Evolutionary conservation across 1,284 basidiomycete genomes (phyloP).

Genomic region (Moesziomyces sp.): DNA sequence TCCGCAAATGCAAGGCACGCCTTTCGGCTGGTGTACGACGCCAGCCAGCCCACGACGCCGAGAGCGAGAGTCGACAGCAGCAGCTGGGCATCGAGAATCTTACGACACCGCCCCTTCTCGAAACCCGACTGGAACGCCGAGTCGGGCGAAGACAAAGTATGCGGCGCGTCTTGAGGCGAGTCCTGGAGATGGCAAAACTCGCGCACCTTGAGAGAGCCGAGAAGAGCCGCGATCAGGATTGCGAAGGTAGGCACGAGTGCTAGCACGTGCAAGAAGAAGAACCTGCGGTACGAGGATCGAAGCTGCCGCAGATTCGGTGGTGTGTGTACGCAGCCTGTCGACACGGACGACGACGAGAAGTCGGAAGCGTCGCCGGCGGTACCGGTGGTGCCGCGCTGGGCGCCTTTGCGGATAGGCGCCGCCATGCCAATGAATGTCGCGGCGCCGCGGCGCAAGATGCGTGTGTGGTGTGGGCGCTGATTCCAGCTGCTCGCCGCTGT

Average conservation of each 20-base stretch:
- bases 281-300: slow-evolving; percentile 27
- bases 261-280: slow-evolving; percentile 25
- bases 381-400: not conserved
- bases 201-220: slow-evolving; percentile 22
- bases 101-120: slow-evolving; percentile 28
- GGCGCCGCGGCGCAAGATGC: too few relatives aligned
- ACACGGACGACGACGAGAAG: slow-evolving; percentile 20
- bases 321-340: slow-evolving; percentile 18
- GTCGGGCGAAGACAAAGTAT: not conserved
- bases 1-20: slow-evolving; percentile 39
- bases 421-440: slow-evolving; percentile 6
- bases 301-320: slow-evolving; percentile 12
- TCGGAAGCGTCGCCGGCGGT: slow-evolving; percentile 13
- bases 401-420: not conserved
- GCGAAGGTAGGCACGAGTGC: slow-evolving; percentile 29
- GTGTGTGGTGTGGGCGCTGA: too few relatives aligned
- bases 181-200: slow-evolving; percentile 35
- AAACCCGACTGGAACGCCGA: slow-evolving; percentile 20
- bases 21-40: slow-evolving; percentile 38
- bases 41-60: slow-evolving; percentile 42
- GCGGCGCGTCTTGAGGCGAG: not conserved
- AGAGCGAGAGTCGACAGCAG: slow-evolving; percentile 27
- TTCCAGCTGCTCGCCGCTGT: too few relatives aligned
- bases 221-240: slow-evolving; percentile 16
- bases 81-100: slow-evolving; percentile 36